Evolutionary conservation across 164 flowering plant genomes (phyloP).

Genomic region (Dillenia turbinata): DNA sequence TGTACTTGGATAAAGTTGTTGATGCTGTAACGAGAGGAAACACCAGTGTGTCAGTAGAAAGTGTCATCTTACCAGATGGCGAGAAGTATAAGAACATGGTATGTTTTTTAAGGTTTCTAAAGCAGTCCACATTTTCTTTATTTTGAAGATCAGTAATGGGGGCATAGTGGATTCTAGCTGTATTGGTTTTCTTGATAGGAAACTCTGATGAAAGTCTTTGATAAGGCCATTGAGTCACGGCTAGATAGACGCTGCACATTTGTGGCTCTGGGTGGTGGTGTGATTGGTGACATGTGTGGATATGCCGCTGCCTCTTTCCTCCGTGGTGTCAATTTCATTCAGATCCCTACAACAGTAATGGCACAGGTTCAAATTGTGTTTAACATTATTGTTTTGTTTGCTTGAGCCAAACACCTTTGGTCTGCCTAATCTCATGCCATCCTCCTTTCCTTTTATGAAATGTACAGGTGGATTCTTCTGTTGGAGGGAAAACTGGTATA

Average conservation of each 20-base stretch:
- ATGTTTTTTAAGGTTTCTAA: constrained; percentile 8
- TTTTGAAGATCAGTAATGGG: neutral
- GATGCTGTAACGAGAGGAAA: constrained; percentile 74
- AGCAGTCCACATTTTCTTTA: neutral
- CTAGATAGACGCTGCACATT: constrained; percentile 85
- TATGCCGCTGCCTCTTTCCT: constrained; percentile 94
- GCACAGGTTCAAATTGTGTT: constrained; percentile 65
- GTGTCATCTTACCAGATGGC: constrained; percentile 93
- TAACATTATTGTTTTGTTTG: neutral
- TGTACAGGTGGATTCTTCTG: constrained; percentile 93
- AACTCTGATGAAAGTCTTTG: constrained; percentile 90
- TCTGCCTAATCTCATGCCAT: neutral
- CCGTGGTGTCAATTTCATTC: constrained; percentile 97
- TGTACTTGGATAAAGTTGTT: constrained; percentile 77
- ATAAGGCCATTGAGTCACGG: constrained; percentile 92
- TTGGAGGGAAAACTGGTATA: constrained; percentile 98
- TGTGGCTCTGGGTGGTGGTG: constrained; percentile 99
- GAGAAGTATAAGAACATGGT: constrained; percentile 96
- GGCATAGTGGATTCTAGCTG: neutral
- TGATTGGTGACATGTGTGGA: constrained; percentile 99
- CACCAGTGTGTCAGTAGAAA: constrained; percentile 74
- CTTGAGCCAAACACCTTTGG: neutral
- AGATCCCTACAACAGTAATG: constrained; percentile 99
- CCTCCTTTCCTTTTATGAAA: neutral
- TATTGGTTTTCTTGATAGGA: constrained; percentile 39